These are phyloP conservation scores for Psidium guajava DNA, from an alignment of 345 rosid genomes.

Conservation along the genomic window DNA sequence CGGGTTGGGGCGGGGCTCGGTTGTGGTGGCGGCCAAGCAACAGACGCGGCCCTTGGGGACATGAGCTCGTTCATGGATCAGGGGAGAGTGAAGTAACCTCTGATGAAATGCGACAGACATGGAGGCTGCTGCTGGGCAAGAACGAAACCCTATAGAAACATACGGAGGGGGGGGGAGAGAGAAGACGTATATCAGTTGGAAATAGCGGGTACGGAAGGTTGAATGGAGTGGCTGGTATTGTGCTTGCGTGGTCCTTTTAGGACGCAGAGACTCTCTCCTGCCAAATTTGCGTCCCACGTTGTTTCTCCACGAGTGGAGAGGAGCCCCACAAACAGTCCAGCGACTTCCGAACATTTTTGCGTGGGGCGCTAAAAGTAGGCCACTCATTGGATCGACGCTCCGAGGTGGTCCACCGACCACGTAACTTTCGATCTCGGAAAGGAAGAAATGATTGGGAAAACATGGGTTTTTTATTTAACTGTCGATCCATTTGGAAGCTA, in stretches of 20 bases:
- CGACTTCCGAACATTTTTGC: not conserved
- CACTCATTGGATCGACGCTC: not conserved
- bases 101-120: slow-evolving; percentile 51
- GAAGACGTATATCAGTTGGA: too few relatives aligned
- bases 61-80: slow-evolving; percentile 7
- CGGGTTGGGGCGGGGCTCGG: slow-evolving; percentile 9
- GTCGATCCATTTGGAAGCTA: not conserved
- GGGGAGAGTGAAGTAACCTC: slow-evolving; percentile 15
- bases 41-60: not conserved
- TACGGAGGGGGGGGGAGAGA: too few relatives aligned
- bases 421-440: not conserved
- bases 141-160: not conserved
- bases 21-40: slow-evolving; percentile 14
- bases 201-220: slow-evolving; percentile 7
- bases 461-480: not conserved
- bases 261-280: slow-evolving; percentile 2
- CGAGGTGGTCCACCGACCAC: not conserved
- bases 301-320: not conserved
- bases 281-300: not conserved
- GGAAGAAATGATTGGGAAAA: not conserved
- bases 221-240: slow-evolving; percentile 12
- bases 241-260: slow-evolving; percentile 38
- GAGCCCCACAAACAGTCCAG: too few relatives aligned
- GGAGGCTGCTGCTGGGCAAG: not conserved
- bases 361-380: not conserved